A percentile compares a stretch with the other conserved stretches of the same genome.
These are phyloP conservation scores for Populus hybrid DNA, from an alignment of 441 rosid genomes.

Conservation along the genomic window DNA sequence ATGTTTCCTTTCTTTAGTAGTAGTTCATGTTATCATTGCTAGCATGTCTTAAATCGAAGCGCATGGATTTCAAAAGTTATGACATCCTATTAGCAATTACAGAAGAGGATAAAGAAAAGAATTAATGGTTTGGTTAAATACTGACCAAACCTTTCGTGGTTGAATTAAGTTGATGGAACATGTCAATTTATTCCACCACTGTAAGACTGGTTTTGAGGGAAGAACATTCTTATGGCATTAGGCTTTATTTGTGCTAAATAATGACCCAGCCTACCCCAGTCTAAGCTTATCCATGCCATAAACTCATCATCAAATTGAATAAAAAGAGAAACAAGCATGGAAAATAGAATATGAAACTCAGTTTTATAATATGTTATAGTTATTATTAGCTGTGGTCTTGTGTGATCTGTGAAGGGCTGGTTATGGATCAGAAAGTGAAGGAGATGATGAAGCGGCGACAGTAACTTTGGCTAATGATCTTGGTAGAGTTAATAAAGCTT, in stretches of 20 bases:
- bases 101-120: background rate
- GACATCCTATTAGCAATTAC: background rate
- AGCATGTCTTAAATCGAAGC: background rate
- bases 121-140: background rate
- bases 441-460: slow-evolving; percentile 86
- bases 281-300: background rate
- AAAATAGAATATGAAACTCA: background rate
- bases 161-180: background rate
- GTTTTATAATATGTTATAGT: background rate
- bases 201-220: background rate
- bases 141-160: background rate
- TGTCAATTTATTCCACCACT: background rate
- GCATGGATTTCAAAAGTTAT: background rate
- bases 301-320: background rate
- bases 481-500: no score
- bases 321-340: background rate
- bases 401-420: slow-evolving; percentile 49
- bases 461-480: slow-evolving; percentile 72
- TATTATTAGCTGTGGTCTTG: background rate
- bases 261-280: background rate
- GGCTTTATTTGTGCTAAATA: background rate
- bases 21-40: background rate
- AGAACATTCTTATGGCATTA: background rate
- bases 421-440: slow-evolving; percentile 80
- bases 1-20: background rate